Base-by-base conservation (phyloP, 352 stramenopile species). In the Globisporangium lucens region DNA sequence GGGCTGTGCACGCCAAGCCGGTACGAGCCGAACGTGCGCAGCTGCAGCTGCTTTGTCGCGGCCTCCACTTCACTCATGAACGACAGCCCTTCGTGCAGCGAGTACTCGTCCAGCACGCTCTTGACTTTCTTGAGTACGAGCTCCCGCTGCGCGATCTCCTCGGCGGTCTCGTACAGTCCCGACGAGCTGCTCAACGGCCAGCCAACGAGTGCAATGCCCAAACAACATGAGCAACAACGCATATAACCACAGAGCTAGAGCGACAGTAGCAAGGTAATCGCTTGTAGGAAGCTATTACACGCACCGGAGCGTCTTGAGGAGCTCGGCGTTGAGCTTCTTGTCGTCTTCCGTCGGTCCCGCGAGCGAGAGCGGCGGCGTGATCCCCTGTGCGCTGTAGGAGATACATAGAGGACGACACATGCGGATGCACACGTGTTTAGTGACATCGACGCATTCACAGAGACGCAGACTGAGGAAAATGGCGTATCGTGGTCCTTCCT, bases 1-100 rank as follows among this genome's bases (percentile, higher is more conserved):
- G 76, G 80, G 36, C 82, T 92, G 67, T 98, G 89, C 3, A 97
- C 89, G 24, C 85, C 84, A 3, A 98, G 82, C 6, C 87, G 78
- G 56, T 90, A 97, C 0, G 93, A 98, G 47, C 97, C 97, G 78
- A 98, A 99, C 3, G 90, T 97, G 43, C 89, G 80, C 12, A 98
- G 67, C 61, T 93, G 75, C 59, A 94, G 24, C 41, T 71, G 65
- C 66, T 72, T 85, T 22, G 49, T 53, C 7, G 70, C 59, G 2
- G 79, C 75, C 8, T 90, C 72, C 0, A 68, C 47, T 63, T 95
- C 82, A 46, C 66, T 83, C 73, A 78, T 87, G 49, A 67, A 67
- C 12, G 33, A 52, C 15, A 84, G 63, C 0, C 69, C 83, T 75
- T 95, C 87, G 52, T 94, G 76, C 35, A 93, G 71, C 8, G 85